Conservation (phyloP, 495 filamentous ascomycete species). For the Trichoderma erinaceum region DNA sequence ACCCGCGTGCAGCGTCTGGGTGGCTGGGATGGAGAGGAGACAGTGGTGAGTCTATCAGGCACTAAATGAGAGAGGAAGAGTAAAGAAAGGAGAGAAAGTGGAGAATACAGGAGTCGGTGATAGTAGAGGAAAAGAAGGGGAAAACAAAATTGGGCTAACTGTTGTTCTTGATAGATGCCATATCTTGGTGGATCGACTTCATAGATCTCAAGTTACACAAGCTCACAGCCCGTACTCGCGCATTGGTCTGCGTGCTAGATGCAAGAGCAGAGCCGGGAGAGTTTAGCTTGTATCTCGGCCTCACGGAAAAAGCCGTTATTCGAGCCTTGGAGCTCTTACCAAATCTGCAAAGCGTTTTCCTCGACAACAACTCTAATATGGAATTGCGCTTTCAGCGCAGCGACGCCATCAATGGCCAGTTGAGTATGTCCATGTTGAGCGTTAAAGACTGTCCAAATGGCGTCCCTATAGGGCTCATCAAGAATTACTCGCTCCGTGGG, state of each 20-base stretch:
- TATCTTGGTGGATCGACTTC: conserved; percentile 36
- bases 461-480: conserved; percentile 29
- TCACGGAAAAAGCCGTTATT: conserved; percentile 27
- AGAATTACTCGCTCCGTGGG: conserved; percentile 23
- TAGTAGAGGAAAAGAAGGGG: no score
- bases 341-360: conserved; percentile 31
- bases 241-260: conserved; percentile 33
- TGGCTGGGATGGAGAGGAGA: conserved; percentile 26
- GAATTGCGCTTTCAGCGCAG: conserved; percentile 21
- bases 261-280: conserved; percentile 30
- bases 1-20: conserved; percentile 30
- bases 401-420: conserved; percentile 15
- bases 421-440: conserved; percentile 29
- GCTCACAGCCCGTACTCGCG: conserved; percentile 25
- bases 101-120: no score
- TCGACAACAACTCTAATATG: conserved; percentile 33
- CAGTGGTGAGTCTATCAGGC: conserved; percentile 28
- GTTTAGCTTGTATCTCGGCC: conserved; percentile 25
- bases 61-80: not conserved
- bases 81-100: no score
- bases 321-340: conserved; percentile 28
- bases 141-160: no score
- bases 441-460: conserved; percentile 28
- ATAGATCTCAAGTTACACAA: conserved; percentile 25
- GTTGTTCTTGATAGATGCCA: not conserved